Evolutionary conservation across 306 rosid species (phyloP).

Genomic region (Phaseolus lunatus): DNA sequence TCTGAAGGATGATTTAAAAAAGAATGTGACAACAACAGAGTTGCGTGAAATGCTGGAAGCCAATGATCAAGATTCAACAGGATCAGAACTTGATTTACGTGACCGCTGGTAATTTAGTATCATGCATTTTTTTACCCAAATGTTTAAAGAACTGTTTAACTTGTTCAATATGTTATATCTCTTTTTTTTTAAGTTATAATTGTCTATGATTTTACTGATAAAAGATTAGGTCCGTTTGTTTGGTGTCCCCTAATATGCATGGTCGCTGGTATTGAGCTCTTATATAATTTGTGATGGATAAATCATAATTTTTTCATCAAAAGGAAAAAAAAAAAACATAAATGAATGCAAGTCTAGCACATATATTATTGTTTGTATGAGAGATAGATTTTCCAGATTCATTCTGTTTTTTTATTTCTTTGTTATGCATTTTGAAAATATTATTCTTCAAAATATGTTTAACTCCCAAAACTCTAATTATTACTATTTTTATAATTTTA

Average conservation of each 20-base stretch:
- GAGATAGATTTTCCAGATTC: constrained; percentile 15
- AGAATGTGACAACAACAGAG: constrained; percentile 72
- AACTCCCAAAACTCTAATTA: background rate
- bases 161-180: background rate
- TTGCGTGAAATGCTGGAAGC: constrained; percentile 83
- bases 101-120: constrained; percentile 77
- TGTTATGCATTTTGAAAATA: constrained; percentile 21
- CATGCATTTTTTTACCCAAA: background rate
- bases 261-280: constrained; percentile 27
- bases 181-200: constrained; percentile 21
- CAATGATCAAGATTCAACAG: constrained; percentile 77
- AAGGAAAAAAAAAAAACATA: constrained; percentile 32
- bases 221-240: constrained; percentile 24
- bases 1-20: constrained; percentile 87
- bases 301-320: constrained; percentile 36
- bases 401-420: constrained; percentile 23
- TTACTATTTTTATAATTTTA: constrained; percentile 45
- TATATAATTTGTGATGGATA: constrained; percentile 23
- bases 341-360: constrained; percentile 35
- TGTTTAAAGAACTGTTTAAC: constrained; percentile 9
- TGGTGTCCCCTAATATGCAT: constrained; percentile 26
- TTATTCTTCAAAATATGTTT: constrained; percentile 33
- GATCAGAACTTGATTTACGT: constrained; percentile 95
- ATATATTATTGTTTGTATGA: constrained; percentile 23
- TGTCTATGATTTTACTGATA: constrained; percentile 12